Conservation (phyloP, 1,284 basidiomycete species). For the Rhodotorula sp. region DNA sequence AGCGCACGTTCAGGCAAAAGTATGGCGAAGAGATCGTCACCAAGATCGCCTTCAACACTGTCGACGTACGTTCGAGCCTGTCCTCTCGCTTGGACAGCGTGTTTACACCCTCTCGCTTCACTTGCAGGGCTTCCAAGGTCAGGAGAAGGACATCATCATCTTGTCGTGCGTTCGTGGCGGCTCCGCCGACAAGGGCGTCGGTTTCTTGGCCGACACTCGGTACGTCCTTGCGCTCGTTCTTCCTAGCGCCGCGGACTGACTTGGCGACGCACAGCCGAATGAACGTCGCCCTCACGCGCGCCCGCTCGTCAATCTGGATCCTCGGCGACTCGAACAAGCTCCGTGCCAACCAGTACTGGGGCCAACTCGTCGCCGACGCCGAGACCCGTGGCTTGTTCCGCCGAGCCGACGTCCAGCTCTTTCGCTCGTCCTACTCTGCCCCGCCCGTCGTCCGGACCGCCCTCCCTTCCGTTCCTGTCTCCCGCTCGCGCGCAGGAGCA, state of each 20-base stretch:
- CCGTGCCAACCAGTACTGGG: slow-evolving; percentile 78
- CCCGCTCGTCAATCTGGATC: slow-evolving; percentile 89
- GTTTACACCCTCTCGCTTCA: not conserved
- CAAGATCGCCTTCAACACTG: slow-evolving; percentile 91
- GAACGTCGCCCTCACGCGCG: slow-evolving; percentile 97
- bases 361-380: slow-evolving; percentile 72
- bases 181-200: slow-evolving; percentile 66
- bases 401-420: slow-evolving; percentile 38
- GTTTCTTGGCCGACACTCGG: slow-evolving; percentile 64
- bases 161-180: slow-evolving; percentile 79
- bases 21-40: slow-evolving; percentile 72
- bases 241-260: not conserved
- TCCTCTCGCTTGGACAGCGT: not conserved
- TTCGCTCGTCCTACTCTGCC: slow-evolving; percentile 10
- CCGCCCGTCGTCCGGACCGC: slow-evolving; percentile 8
- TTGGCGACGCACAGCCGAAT: slow-evolving; percentile 62
- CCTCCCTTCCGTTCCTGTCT: not conserved
- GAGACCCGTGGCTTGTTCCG: slow-evolving; percentile 52
- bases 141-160: slow-evolving; percentile 95
- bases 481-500: slow-evolving; percentile 15
- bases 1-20: slow-evolving; percentile 64
- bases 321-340: slow-evolving; percentile 86
- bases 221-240: not conserved
- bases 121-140: slow-evolving; percentile 84
- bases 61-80: slow-evolving; percentile 53